These are phyloP conservation scores for Torulaspora microellipsoides DNA, from an alignment of 805 yeast genomes.

Conservation along the genomic window DNA sequence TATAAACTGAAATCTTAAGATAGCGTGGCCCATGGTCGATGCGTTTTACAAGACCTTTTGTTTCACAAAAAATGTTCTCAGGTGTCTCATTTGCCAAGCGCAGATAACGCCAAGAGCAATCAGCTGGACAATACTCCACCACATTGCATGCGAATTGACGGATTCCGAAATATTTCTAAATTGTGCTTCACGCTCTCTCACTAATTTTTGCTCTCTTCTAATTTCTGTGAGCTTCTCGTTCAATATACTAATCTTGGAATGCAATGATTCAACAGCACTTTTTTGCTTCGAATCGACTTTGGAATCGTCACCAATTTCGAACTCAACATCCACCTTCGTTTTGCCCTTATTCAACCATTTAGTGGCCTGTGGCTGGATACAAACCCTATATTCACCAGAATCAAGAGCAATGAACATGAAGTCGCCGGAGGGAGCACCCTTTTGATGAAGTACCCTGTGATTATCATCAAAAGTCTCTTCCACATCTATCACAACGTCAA, in stretches of 20 bases:
- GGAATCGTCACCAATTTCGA: conserved; percentile 60
- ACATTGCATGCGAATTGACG: conserved; percentile 64
- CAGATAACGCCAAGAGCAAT: conserved; percentile 62
- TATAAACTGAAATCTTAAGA: background rate
- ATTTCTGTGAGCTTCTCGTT: conserved; percentile 55
- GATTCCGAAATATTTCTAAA: conserved; percentile 70
- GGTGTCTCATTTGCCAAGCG: conserved; percentile 67
- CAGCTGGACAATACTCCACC: conserved; percentile 69
- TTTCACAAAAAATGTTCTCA: conserved; percentile 72
- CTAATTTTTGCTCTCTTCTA: conserved; percentile 58
- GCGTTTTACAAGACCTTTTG: conserved; percentile 48
- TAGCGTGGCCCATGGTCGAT: too few species aligned
- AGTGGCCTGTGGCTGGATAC: conserved; percentile 47
- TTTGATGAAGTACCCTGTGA: conserved; percentile 69
- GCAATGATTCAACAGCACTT: conserved; percentile 49
- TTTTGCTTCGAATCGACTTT: conserved; percentile 66
- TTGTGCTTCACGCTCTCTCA: conserved; percentile 68
- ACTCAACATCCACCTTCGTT: conserved; percentile 57
- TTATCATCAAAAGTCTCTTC: conserved; percentile 73
- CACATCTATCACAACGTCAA: conserved; percentile 41
- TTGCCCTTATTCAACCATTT: conserved; percentile 63
- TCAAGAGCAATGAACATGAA: conserved; percentile 71
- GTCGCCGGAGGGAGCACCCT: conserved; percentile 59
- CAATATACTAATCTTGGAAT: conserved; percentile 52
- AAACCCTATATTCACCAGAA: conserved; percentile 74